Base-by-base conservation (phyloP, 768 basidiomycete genomes). In the Lyophyllum atratum region DNA sequence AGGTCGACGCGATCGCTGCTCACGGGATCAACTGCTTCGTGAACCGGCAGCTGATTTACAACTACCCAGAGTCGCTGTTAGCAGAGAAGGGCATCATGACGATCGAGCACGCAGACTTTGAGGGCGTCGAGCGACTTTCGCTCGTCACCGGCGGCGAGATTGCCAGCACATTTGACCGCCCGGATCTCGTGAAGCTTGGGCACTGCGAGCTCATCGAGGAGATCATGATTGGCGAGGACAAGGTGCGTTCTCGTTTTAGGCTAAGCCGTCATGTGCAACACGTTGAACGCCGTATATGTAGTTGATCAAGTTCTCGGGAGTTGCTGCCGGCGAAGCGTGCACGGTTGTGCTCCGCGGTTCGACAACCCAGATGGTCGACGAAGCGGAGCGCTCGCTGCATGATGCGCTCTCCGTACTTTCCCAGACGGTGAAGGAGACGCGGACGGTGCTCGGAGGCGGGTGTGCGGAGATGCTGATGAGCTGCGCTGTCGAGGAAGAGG, bases 281-380 rank as follows among this genome's bases (percentile, higher is more conserved):
- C 17, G 9, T n/a, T 47, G 12, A 47, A 6, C 17, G 26, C 19
- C n/a, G 25, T 17, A 10, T 47, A 17, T 29, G 7, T n/a, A 98
- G 95, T 82, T 99, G 59, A 97, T 98, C 79, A 99, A 98, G 76
- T 99, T 99, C 81, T 98, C 97, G 9, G 97, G 97, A 42, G 96
- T 99, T 40, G 95, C 95, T 12, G 95, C 96, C 19, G 96, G 96
- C 12, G 88, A 96, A 73, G 97, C 97, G 21, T 98, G 97, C 71
- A 99, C 97, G 0, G 95, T 98, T 51, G 96, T 99, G 26, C 83
- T 99, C 8, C 92, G 97, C 33, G 97, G 97, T 14, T 97, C 95
- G 37, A 98, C 97, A 21, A 90, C 89, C 59, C 97, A 99, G 70
- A 99, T 99, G 96, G 90, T 99, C 24, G 97, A 98, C 65, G 97